Evolutionary conservation across 148 eudicot species (phyloP).

Genomic region (Chenopodium album): DNA sequence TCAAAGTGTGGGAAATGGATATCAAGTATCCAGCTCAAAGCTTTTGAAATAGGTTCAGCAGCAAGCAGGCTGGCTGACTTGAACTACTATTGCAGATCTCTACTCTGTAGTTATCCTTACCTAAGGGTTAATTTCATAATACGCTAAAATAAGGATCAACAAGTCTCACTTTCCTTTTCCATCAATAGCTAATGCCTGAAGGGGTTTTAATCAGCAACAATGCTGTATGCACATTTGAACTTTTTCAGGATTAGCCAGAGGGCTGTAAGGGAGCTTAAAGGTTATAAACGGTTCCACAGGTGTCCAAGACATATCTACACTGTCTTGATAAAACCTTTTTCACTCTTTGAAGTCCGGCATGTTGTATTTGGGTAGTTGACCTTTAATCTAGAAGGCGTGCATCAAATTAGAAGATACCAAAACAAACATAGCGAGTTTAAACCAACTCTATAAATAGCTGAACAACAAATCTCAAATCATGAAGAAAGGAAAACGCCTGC

Average conservation of each 20-base stretch:
- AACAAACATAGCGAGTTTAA: background rate
- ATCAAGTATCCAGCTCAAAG: slow-evolving; percentile 53
- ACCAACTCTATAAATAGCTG: background rate
- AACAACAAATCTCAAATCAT: background rate
- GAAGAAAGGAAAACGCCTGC: background rate
- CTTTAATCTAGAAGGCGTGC: background rate
- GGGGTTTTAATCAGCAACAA: background rate
- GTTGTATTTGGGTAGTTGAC: background rate
- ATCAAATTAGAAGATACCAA: background rate
- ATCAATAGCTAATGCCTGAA: no score
- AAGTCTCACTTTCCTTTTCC: background rate
- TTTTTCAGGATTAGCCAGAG: background rate
- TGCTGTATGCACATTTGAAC: background rate
- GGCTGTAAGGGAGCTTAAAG: background rate
- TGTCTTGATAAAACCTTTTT: background rate
- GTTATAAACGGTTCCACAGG: background rate
- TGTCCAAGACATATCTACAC: background rate
- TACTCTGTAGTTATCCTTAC: slow-evolving; percentile 31
- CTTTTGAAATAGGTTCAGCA: slow-evolving; percentile 69
- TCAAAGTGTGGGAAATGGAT: slow-evolving; percentile 76
- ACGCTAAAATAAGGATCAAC: slow-evolving; percentile 25
- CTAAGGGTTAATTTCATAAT: slow-evolving; percentile 43
- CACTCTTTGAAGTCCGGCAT: background rate
- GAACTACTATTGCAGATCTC: slow-evolving; percentile 28
- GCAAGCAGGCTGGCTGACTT: slow-evolving; percentile 33